A percentile compares a stretch with the other conserved stretches of the same genome.
Conservation (phyloP, 106 monocot species). For the Apostasia ramifera region DNA sequence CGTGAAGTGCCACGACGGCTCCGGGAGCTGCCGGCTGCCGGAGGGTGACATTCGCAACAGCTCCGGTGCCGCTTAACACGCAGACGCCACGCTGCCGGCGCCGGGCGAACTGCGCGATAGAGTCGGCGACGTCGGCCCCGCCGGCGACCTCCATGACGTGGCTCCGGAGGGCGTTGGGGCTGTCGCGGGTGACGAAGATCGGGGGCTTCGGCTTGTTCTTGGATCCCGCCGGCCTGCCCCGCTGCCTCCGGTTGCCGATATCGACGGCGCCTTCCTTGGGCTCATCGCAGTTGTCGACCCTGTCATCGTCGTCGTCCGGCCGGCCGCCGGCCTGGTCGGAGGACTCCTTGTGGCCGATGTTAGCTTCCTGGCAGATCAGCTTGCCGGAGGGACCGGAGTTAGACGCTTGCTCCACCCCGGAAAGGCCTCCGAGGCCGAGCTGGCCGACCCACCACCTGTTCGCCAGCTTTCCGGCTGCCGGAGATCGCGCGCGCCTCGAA, state of each 20-base stretch:
- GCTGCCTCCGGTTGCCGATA: conserved; percentile 2
- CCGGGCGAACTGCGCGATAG: conserved; percentile 9
- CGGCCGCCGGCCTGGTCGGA: neutral
- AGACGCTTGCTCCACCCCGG: conserved; percentile 2
- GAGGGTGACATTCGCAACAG: conserved; percentile 3
- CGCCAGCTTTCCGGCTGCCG: conserved; percentile 7
- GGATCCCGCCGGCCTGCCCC: conserved; percentile 3
- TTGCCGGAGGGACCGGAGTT: neutral
- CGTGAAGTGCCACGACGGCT: conserved; percentile 2
- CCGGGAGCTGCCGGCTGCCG: conserved; percentile 3
- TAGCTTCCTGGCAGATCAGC: neutral
- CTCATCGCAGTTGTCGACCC: conserved; percentile 8
- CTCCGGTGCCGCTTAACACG: conserved; percentile 13
- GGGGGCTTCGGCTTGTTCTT: conserved; percentile 9
- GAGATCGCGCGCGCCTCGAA: too few relatives aligned
- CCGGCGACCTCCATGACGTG: conserved; percentile 13
- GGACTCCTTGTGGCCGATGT: neutral
- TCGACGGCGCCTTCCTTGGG: conserved; percentile 7
- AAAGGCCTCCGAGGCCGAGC: conserved; percentile 12
- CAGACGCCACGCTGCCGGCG: conserved; percentile 21
- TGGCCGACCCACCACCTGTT: conserved; percentile 32
- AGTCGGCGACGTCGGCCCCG: conserved; percentile 5
- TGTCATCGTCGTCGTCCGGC: conserved; percentile 10
- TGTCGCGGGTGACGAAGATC: conserved; percentile 8
- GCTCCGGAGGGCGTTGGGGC: conserved; percentile 11